Evolutionary conservation across 2,329 filamentous ascomycete genomes (phyloP).

Genomic region (Calonectria ilicicola): DNA sequence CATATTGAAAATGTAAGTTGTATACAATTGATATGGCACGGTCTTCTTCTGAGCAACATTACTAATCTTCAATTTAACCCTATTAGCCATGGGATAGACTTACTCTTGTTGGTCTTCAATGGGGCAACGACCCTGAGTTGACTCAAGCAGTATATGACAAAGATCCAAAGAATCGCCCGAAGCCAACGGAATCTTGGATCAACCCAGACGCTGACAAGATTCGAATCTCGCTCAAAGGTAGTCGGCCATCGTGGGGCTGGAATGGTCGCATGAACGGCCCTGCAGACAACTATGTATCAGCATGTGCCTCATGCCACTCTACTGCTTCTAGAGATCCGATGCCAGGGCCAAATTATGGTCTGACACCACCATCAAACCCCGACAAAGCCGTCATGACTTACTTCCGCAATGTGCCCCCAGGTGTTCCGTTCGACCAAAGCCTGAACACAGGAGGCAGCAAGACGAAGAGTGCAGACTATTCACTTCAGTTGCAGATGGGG

Average conservation of each 20-base stretch:
- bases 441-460: neutral
- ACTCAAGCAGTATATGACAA: neutral
- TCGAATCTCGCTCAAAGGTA: neutral
- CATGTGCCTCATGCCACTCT: neutral
- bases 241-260: neutral
- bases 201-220: neutral
- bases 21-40: too few relatives aligned
- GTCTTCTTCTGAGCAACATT: too few relatives aligned
- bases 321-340: neutral
- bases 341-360: neutral
- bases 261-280: neutral
- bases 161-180: neutral
- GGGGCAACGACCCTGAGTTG: neutral
- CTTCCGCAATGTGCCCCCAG: neutral
- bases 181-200: neutral
- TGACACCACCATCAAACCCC: neutral
- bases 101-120: neutral
- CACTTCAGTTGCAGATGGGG: neutral
- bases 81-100: neutral
- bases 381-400: neutral
- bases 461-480: neutral
- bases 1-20: neutral
- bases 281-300: neutral
- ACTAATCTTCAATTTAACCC: neutral
- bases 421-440: neutral